phyloP scores from a whole-genome alignment of 2,329 filamentous ascomycete genomes.

The Xylaria sp. region DNA sequence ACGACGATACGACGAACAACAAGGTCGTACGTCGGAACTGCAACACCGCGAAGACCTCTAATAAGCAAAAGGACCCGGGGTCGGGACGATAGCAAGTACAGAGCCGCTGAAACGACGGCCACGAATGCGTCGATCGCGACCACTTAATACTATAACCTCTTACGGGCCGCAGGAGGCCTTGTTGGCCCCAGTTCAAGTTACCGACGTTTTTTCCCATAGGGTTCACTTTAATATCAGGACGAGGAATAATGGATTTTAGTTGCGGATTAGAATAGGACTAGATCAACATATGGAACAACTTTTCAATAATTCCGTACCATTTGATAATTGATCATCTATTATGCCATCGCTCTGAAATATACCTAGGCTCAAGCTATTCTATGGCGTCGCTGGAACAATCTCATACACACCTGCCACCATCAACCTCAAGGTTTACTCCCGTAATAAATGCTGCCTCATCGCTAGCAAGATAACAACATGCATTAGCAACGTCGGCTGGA shows the following conservation, averaged over 20 bases:
- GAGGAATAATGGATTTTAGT: neutral
- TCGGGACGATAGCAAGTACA: too few relatives aligned
- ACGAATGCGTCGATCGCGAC: too few relatives aligned
- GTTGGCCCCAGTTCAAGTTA: too few relatives aligned
- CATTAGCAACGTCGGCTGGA: constrained; percentile 76
- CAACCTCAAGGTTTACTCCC: constrained; percentile 74
- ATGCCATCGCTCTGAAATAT: neutral
- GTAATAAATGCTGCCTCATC: constrained; percentile 79
- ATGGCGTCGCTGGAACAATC: neutral
- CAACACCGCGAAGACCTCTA: too few relatives aligned
- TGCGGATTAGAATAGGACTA: neutral
- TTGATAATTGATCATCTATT: too few relatives aligned
- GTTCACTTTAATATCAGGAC: neutral
- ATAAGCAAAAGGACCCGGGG: neutral
- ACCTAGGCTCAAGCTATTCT: neutral
- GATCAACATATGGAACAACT: neutral
- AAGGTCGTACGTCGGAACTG: too few relatives aligned
- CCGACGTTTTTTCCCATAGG: too few relatives aligned
- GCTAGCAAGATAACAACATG: constrained; percentile 75
- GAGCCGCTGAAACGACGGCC: too few relatives aligned
- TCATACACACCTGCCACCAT: constrained; percentile 49
- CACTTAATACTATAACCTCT: too few relatives aligned
- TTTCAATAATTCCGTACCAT: neutral
- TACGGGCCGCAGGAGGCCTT: too few relatives aligned
- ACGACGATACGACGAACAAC: too few relatives aligned